Percentiles rank a stretch among this genome's conserved stretches.
phyloP scores from a whole-genome alignment of 441 rosid genomes.

The Melastoma candidum region DNA sequence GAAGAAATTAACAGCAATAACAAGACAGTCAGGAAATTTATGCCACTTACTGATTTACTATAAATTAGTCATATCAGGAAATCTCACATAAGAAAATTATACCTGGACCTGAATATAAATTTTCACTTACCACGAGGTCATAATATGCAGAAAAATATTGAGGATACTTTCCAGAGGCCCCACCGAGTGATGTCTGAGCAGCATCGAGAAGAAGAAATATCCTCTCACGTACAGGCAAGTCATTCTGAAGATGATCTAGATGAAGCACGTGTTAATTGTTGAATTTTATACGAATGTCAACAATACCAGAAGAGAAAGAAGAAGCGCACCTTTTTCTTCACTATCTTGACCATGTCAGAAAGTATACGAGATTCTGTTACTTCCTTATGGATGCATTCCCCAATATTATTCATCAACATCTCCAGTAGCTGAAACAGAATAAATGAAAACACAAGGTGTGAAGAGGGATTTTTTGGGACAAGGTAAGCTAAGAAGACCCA shows the following conservation, averaged over 20 bases:
- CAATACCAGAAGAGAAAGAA: constrained; percentile 8
- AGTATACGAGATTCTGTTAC: constrained; percentile 73
- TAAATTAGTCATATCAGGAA: not conserved
- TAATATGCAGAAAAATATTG: constrained; percentile 80
- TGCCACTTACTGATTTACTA: no score
- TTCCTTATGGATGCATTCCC: constrained; percentile 66
- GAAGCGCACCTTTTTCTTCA: constrained; percentile 80
- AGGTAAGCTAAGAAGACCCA: not conserved
- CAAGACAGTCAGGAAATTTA: no score
- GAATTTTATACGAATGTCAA: not conserved
- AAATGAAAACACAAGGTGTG: not conserved
- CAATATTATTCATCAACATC: constrained; percentile 94
- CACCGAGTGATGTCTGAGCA: constrained; percentile 91
- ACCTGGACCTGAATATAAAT: not conserved
- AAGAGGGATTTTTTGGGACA: constrained; percentile 1
- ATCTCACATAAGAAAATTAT: not conserved
- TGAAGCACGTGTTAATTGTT: not conserved
- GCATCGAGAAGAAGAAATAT: constrained; percentile 97
- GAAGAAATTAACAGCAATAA: no score
- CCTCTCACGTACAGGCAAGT: constrained; percentile 80
- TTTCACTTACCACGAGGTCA: constrained; percentile 83
- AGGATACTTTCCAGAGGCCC: constrained; percentile 83
- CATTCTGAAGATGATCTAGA: constrained; percentile 44
- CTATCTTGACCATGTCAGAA: constrained; percentile 81
- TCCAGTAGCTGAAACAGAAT: constrained; percentile 64